These are phyloP conservation scores for Simplicillium sp. DNA, from an alignment of 2,329 filamentous ascomycete genomes.

Conservation along the genomic window DNA sequence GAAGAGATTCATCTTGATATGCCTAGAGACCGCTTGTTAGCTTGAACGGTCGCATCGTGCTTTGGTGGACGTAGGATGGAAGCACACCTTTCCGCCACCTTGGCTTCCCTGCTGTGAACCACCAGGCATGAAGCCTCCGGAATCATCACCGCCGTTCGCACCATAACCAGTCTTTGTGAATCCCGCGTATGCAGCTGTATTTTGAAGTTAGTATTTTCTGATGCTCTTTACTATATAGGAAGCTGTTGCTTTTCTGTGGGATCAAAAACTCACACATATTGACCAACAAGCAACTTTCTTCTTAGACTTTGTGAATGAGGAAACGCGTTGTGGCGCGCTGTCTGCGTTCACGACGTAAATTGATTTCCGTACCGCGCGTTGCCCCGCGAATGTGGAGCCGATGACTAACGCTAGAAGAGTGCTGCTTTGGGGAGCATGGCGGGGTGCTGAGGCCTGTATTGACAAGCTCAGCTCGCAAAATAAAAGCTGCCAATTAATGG, in stretches of 20 bases:
- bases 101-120: conserved; percentile 53
- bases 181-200: conserved; percentile 38
- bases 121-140: conserved; percentile 51
- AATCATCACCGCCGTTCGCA: conserved; percentile 47
- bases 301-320: not conserved
- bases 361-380: not conserved
- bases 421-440: no score
- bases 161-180: conserved; percentile 39
- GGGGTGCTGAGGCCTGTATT: no score
- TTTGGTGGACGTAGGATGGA: not conserved
- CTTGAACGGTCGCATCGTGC: not conserved
- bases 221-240: no score
- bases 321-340: not conserved
- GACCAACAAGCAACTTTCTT: no score
- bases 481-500: no score
- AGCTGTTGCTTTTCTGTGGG: not conserved
- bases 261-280: no score
- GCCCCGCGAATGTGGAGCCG: not conserved
- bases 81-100: conserved; percentile 33
- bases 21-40: conserved; percentile 23
- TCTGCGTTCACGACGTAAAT: not conserved
- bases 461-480: no score
- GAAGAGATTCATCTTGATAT: conserved; percentile 75
- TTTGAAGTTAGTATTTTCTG: not conserved
- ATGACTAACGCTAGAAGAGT: no score